Evolutionary conservation across 1,139 yeast species (phyloP).

Genomic region (Scheffersomyces illinoinensis): DNA sequence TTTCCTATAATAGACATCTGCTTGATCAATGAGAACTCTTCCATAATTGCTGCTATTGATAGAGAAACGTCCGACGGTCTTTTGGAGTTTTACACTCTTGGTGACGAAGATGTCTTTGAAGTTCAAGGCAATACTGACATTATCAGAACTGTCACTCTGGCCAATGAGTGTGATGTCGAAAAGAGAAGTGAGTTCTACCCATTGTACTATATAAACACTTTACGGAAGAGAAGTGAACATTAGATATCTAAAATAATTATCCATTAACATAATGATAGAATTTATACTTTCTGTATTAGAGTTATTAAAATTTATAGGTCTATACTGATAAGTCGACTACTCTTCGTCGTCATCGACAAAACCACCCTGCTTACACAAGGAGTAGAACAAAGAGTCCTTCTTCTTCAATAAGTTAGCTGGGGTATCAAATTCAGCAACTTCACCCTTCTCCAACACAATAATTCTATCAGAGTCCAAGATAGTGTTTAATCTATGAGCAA

Average conservation of each 20-base stretch:
- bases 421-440: constrained; percentile 82
- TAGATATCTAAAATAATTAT: constrained; percentile 8
- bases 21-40: constrained; percentile 13
- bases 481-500: constrained; percentile 93
- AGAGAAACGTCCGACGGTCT: constrained; percentile 33
- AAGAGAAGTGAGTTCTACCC: constrained; percentile 56
- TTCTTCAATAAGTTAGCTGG: constrained; percentile 70
- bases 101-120: constrained; percentile 8
- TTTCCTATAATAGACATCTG: constrained; percentile 29
- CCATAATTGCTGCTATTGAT: constrained; percentile 51
- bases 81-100: constrained; percentile 25
- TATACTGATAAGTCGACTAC: neutral
- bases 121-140: neutral
- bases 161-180: constrained; percentile 35
- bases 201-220: constrained; percentile 59
- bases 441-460: constrained; percentile 82
- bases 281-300: neutral
- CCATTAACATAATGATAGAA: neutral
- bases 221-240: constrained; percentile 86
- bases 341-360: constrained; percentile 29
- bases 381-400: constrained; percentile 70
- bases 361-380: constrained; percentile 74
- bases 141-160: constrained; percentile 16
- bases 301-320: too few species aligned
- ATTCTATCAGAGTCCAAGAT: constrained; percentile 90